These are phyloP conservation scores for Phialophora chinensis DNA, from an alignment of 2,329 filamentous ascomycete species.

Conservation along the genomic window DNA sequence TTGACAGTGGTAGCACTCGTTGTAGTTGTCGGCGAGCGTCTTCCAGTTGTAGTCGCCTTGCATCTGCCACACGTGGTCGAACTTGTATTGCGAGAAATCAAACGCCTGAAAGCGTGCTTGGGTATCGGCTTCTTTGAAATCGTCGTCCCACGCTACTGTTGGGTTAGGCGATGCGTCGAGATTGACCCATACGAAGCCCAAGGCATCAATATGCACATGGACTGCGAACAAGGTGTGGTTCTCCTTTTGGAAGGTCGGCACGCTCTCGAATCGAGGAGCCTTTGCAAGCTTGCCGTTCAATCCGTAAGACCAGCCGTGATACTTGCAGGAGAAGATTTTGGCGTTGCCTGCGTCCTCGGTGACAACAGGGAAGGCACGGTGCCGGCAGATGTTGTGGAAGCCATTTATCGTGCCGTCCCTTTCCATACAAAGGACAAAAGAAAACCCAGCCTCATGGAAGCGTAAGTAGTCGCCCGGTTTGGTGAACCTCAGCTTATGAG, in stretches of 20 bases:
- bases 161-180: slow-evolving; percentile 22
- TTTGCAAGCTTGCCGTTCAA: slow-evolving; percentile 64
- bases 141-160: slow-evolving; percentile 59
- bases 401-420: slow-evolving; percentile 60
- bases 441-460: slow-evolving; percentile 52
- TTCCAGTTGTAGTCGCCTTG: slow-evolving; percentile 67
- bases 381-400: slow-evolving; percentile 68
- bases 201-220: slow-evolving; percentile 31
- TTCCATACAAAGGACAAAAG: slow-evolving; percentile 60
- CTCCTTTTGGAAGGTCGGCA: slow-evolving; percentile 62
- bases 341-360: slow-evolving; percentile 35
- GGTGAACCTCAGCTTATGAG: slow-evolving; percentile 53
- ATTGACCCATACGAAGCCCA: slow-evolving; percentile 37
- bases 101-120: slow-evolving; percentile 55
- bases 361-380: slow-evolving; percentile 64
- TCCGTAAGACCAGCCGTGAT: slow-evolving; percentile 69
- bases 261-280: slow-evolving; percentile 64
- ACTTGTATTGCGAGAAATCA: slow-evolving; percentile 61
- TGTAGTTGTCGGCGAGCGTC: slow-evolving; percentile 67
- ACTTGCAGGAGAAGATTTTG: slow-evolving; percentile 63
- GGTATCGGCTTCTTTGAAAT: slow-evolving; percentile 57
- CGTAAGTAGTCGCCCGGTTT: slow-evolving; percentile 53
- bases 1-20: slow-evolving; percentile 61
- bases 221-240: slow-evolving; percentile 59
- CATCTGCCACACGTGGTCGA: slow-evolving; percentile 64